phyloP scores from a whole-genome alignment of 331 rosid genomes.

The Pyracantha coccinea region DNA sequence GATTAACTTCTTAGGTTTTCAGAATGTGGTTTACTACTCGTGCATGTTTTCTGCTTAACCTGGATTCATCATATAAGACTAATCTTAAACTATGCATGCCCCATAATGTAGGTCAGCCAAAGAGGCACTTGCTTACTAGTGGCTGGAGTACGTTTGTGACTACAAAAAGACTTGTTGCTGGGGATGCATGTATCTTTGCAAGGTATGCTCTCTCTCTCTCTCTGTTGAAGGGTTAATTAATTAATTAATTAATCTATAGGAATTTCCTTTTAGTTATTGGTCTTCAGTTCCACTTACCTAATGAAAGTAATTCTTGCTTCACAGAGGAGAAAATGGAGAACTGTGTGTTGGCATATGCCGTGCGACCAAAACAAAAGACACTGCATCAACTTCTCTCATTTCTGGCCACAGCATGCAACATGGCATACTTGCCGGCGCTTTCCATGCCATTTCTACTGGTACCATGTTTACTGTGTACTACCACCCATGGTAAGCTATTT shows the following conservation, averaged over 20 bases:
- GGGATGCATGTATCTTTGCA: conserved; percentile 61
- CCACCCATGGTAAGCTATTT: conserved; percentile 58
- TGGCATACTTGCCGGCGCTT: conserved; percentile 42
- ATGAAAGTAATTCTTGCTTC: neutral
- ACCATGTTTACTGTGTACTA: conserved; percentile 46
- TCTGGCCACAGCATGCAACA: conserved; percentile 53
- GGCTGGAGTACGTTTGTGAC: conserved; percentile 70
- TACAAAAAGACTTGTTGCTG: conserved; percentile 53
- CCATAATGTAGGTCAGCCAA: conserved; percentile 51
- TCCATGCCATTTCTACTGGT: conserved; percentile 41
- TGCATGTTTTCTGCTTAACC: neutral
- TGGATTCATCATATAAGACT: neutral
- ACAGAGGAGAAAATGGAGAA: conserved; percentile 56
- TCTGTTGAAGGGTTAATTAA: neutral
- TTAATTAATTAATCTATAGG: neutral
- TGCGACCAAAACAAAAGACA: conserved; percentile 15
- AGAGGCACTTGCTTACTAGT: conserved; percentile 62
- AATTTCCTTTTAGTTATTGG: neutral
- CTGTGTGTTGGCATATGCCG: conserved; percentile 48
- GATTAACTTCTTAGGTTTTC: no score
- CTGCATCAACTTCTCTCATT: conserved; percentile 29
- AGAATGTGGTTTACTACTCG: neutral
- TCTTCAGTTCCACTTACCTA: neutral
- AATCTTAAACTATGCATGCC: neutral
- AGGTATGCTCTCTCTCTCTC: conserved; percentile 32